Base-by-base conservation (phyloP, 306 rosid genomes). In the Begonia fuchsioides region DNA sequence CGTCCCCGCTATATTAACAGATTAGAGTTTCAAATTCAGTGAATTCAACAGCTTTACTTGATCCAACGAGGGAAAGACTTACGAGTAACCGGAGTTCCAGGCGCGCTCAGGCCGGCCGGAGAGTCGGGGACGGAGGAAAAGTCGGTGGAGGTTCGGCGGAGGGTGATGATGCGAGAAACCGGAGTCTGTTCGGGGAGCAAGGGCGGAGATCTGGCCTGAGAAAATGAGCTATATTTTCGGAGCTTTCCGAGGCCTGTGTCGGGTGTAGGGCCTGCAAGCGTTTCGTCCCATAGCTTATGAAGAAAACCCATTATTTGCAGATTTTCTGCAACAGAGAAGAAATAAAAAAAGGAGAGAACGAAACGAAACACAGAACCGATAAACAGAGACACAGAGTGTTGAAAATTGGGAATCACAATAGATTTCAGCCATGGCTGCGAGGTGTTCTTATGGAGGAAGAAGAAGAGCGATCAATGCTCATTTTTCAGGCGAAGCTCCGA, bases 211-310 rank as follows among this genome's bases (percentile, higher is more conserved):
- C 64, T 49, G 9, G 19, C 0, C 39, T 49, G 60, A 13, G 75
- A 52, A 57, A 79, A 50, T 9, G 95, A 75, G 45, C 79, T 61
- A 39, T 53, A 77, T 55, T 84, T 84, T 11, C 97, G 93, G 63
- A 84, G 93, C 58, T 77, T 82, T 14, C 90, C 75, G 48, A 88
- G 81, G 52, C 95, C 97, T 38, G 82, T 50, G n/a, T 90, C 97
- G 2, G 97, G 97, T 15, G 84, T 13, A 11, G 97, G 95, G 10
- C 97, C 97, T 48, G 95, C 97, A 32, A 90, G 62, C 40, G 93
- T 84, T 68, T 90, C 97, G 81, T 90, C 97, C 97, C 97, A 90
- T 10, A 90, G 76, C 69, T 81, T 90, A 49, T 81, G 72, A 51
- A 90, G 86, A 60, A 90, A 76, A 65, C 82, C 80, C 95, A 90